A percentile compares a stretch with the other conserved stretches of the same genome.
Evolutionary conservation across 345 rosid species (phyloP).

Genomic region (Abelmoschus esculentus): DNA sequence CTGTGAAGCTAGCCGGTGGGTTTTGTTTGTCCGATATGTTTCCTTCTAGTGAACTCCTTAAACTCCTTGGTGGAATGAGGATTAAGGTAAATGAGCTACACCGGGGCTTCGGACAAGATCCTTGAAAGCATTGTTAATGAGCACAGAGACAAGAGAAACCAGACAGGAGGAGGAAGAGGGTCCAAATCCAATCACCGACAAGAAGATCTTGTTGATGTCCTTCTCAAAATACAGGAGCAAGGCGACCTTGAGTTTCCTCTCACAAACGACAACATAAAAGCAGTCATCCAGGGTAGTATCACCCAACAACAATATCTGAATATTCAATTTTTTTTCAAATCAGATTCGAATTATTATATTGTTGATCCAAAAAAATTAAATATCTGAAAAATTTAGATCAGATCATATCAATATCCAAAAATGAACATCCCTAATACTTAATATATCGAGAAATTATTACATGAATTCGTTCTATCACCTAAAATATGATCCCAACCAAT

Average conservation of each 20-base stretch:
- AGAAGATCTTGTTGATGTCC: slow-evolving; percentile 32
- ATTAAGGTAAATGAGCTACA: slow-evolving; percentile 15
- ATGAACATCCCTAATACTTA: no score
- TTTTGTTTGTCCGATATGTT: slow-evolving; percentile 15
- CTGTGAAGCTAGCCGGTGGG: background rate
- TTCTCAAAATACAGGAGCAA: slow-evolving; percentile 20
- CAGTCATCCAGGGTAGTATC: slow-evolving; percentile 21
- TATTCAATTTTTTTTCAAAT: no score
- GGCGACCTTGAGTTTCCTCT: slow-evolving; percentile 17
- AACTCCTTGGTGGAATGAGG: slow-evolving; percentile 11
- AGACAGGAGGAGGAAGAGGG: background rate
- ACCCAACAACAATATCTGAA: no score
- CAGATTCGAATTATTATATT: no score
- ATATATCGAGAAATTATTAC: no score
- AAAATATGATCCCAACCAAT: no score
- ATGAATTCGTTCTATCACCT: no score
- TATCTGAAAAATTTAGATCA: no score
- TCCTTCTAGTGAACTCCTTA: slow-evolving; percentile 27
- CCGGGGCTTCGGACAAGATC: slow-evolving; percentile 12
- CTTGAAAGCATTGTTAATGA: slow-evolving; percentile 25
- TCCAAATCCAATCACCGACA: background rate
- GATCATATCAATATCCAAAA: no score
- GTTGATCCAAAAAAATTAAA: no score
- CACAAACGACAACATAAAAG: slow-evolving; percentile 23
- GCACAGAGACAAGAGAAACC: slow-evolving; percentile 8